A percentile compares a stretch with the other conserved stretches of the same genome.
Evolutionary conservation across 2,329 filamentous ascomycete genomes (phyloP).

Genomic region (Pseudogymnoascus sp.): DNA sequence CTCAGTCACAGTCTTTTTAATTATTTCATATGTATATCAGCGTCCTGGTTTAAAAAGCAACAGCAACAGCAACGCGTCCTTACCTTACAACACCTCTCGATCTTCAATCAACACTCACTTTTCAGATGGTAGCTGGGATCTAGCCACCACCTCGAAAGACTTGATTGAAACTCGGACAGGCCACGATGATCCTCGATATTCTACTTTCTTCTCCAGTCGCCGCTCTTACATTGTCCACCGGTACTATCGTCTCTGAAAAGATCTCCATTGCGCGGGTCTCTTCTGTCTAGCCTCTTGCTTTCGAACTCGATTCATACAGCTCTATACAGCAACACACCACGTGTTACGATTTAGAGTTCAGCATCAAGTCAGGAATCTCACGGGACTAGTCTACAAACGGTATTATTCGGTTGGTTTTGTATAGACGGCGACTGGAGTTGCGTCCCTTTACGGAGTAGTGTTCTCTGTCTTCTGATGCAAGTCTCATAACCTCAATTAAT

Average conservation of each 20-base stretch:
- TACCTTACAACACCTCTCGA: not conserved
- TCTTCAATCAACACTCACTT: not conserved
- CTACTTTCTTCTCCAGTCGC: conserved; percentile 51
- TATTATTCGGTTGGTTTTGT: conserved; percentile 44
- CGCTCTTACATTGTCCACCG: conserved; percentile 56
- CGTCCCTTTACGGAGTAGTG: conserved; percentile 18
- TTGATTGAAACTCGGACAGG: conserved; percentile 24
- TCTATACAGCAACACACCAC: conserved; percentile 27
- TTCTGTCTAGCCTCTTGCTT: conserved; percentile 37
- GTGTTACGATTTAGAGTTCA: conserved; percentile 22
- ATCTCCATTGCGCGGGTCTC: conserved; percentile 26
- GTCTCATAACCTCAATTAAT: conserved; percentile 25
- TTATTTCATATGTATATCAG: conserved; percentile 10
- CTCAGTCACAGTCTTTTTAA: conserved; percentile 2
- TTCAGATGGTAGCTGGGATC: not conserved
- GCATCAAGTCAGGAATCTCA: conserved; percentile 37
- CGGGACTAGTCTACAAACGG: conserved; percentile 35
- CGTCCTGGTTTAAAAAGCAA: not conserved
- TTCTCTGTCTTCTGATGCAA: conserved; percentile 14
- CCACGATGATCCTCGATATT: conserved; percentile 55
- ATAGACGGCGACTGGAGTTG: conserved; percentile 52
- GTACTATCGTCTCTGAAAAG: conserved; percentile 51
- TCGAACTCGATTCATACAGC: conserved; percentile 39
- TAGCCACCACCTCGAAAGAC: not conserved
- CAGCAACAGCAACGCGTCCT: not conserved